phyloP scores from a whole-genome alignment of 805 yeast species.

The Zygosaccharomyces rouxii region DNA sequence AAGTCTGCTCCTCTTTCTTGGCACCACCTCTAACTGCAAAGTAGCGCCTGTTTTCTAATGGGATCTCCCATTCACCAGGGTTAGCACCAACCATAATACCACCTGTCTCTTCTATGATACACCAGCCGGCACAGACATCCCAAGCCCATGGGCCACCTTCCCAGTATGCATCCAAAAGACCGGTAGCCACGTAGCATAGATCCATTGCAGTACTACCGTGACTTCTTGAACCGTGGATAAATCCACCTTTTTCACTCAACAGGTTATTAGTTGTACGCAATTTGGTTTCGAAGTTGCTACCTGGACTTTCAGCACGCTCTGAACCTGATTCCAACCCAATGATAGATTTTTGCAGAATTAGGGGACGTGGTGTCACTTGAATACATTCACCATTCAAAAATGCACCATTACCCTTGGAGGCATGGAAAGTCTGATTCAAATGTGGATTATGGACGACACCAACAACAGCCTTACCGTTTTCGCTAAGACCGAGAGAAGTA shows the following conservation, averaged over 20 bases:
- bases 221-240: conserved; percentile 57
- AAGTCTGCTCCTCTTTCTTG: conserved; percentile 38
- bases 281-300: conserved; percentile 48
- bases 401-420: conserved; percentile 53
- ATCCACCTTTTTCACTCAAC: conserved; percentile 47
- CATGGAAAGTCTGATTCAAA: conserved; percentile 48
- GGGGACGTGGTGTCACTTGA: conserved; percentile 31
- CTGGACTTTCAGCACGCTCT: conserved; percentile 52
- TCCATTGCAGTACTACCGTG: conserved; percentile 66
- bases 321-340: conserved; percentile 60
- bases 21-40: conserved; percentile 54
- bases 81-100: conserved; percentile 54
- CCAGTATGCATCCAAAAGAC: conserved; percentile 59
- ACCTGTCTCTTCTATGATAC: conserved; percentile 55
- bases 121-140: conserved; percentile 71
- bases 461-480: conserved; percentile 46
- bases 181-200: conserved; percentile 53
- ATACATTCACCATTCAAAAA: conserved; percentile 44
- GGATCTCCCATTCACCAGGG: conserved; percentile 44
- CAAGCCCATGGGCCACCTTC: conserved; percentile 67
- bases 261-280: conserved; percentile 45
- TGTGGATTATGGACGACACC: conserved; percentile 67
- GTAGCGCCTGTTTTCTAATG: conserved; percentile 50
- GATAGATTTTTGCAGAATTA: conserved; percentile 48
- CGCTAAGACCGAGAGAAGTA: conserved; percentile 55